Conservation (phyloP, 768 basidiomycete species). For the Kwoniella botswanensis region DNA sequence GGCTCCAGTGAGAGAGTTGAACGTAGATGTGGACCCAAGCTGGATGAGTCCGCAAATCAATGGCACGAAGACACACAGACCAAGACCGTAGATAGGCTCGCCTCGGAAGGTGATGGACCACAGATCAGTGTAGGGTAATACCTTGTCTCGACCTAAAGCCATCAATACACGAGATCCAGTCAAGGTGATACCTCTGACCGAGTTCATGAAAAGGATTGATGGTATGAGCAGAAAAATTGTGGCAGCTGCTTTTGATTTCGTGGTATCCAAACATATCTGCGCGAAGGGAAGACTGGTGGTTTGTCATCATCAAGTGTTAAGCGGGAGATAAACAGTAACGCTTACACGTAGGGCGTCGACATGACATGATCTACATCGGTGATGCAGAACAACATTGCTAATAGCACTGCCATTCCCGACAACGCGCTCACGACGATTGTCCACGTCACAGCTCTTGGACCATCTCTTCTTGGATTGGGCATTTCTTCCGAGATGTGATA, state of each 20-base stretch:
- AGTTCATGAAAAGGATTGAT: slow-evolving; percentile 26
- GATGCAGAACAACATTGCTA: slow-evolving; percentile 39
- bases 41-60: slow-evolving; percentile 27
- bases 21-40: slow-evolving; percentile 25
- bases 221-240: slow-evolving; percentile 31
- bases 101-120: slow-evolving; percentile 14
- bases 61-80: slow-evolving; percentile 9
- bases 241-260: slow-evolving; percentile 26
- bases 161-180: slow-evolving; percentile 20
- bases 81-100: slow-evolving; percentile 31
- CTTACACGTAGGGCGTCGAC: slow-evolving; percentile 22
- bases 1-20: slow-evolving; percentile 25
- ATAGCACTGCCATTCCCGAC: slow-evolving; percentile 29
- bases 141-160: slow-evolving; percentile 28
- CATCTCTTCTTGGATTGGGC: slow-evolving; percentile 31
- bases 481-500: slow-evolving; percentile 43
- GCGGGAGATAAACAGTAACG: not conserved
- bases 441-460: slow-evolving; percentile 26
- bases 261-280: slow-evolving; percentile 29
- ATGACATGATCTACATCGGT: slow-evolving; percentile 28
- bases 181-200: slow-evolving; percentile 23
- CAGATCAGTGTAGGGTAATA: slow-evolving; percentile 12
- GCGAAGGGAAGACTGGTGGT: slow-evolving; percentile 30
- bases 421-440: slow-evolving; percentile 29
- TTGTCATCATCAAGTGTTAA: not conserved